Percentiles rank a stretch among this genome's conserved stretches.
phyloP scores from a whole-genome alignment of 192 early-diverging fungal species.

The Backusella parvicylindrica region DNA sequence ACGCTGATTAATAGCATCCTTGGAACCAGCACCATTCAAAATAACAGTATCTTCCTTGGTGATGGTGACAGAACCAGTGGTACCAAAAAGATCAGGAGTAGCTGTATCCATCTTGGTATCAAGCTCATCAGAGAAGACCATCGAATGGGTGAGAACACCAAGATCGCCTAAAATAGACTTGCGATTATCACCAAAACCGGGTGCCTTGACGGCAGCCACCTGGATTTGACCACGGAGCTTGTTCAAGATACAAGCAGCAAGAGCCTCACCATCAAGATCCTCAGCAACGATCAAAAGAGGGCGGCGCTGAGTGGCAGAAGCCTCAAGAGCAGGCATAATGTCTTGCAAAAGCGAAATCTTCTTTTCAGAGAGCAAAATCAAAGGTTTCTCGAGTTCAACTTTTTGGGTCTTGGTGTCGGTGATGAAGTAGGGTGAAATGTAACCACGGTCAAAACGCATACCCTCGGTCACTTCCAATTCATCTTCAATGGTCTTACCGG shows the following conservation, averaged over 20 bases:
- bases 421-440: constrained; percentile 99
- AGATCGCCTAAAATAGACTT: constrained; percentile 97
- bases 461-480: constrained; percentile 98
- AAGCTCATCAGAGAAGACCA: constrained; percentile 95
- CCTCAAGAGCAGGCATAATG: constrained; percentile 92
- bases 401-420: constrained; percentile 96
- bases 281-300: constrained; percentile 97
- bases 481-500: constrained; percentile 97
- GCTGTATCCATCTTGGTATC: constrained; percentile 95
- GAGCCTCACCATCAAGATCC: constrained; percentile 97
- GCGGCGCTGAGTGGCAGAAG: constrained; percentile 88
- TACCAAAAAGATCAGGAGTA: constrained; percentile 85
- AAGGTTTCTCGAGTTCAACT: constrained; percentile 99
- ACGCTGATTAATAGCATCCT: constrained; percentile 84
- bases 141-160: constrained; percentile 91
- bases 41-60: constrained; percentile 99
- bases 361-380: constrained; percentile 94
- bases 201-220: constrained; percentile 97
- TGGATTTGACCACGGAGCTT: constrained; percentile 97
- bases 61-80: constrained; percentile 80
- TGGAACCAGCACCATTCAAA: constrained; percentile 90
- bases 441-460: constrained; percentile 99
- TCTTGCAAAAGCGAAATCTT: constrained; percentile 97
- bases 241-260: constrained; percentile 98
- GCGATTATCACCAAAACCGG: constrained; percentile 99